Base-by-base conservation (phyloP, 75 land plant genomes). In the Larix kaempferi region DNA sequence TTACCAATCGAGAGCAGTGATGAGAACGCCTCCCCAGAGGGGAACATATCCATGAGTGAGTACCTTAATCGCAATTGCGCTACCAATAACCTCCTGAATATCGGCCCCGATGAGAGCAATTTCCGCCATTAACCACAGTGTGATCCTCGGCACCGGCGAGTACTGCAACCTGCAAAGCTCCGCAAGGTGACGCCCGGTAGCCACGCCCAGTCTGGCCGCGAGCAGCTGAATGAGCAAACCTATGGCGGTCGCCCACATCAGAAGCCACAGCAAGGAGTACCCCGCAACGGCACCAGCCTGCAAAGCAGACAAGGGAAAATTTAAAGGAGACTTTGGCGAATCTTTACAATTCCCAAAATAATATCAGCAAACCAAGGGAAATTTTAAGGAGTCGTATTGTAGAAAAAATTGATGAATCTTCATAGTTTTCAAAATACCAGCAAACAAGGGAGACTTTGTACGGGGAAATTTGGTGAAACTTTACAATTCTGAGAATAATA, bases 81-180 rank as follows among this genome's bases (percentile, higher is more conserved):
- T 95, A 60, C 98, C 98, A 78, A 95, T 94, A 39, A 95, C 98
- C 84, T 95, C 98, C 78, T 95, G 98, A n/a, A 95, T 94, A 78
- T 95, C 98, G 0, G 96, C 93, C 4, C 98, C 98, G 52, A 95
- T 89, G 44, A 95, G 85, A 1, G 98, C 98, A 55, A 95, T 15
- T 82, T 95, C 98, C 13, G 98, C 84, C 98, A 95, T 95, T 35
- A 91, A 27, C 98, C 98, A 95, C 21, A 95, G 85, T 60, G 82
- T 66, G 13, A 83, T 29, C 39, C 89, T 77, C 0, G 94, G 88
- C 92, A 92, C 85, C 3, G 21, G 29, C 4, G 97, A 96, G 65
- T 95, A 95, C 81, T 95, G 96, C 25, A 84, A 90, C 59, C 98
- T 77, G 74, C 96, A 93, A 23, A 89, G 86, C 86, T 95, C 98